Conservation (phyloP, 2,329 filamentous ascomycete species). For the Colletotrichum lindemuthianum region DNA sequence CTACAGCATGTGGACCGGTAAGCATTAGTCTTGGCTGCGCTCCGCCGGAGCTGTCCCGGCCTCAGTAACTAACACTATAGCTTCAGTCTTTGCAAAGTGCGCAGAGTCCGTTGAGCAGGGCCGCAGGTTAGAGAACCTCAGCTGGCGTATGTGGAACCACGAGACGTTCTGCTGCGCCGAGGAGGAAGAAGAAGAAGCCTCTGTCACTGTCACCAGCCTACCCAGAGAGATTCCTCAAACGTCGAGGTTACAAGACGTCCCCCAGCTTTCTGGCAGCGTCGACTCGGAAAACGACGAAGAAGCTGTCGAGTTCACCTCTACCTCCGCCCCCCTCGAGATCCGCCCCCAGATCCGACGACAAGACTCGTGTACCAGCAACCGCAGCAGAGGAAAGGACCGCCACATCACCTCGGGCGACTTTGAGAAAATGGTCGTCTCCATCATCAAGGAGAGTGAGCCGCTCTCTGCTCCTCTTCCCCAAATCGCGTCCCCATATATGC, state of each 20-base stretch:
- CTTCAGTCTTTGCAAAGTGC: constrained; percentile 89
- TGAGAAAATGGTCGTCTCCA: constrained; percentile 93
- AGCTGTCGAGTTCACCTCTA: constrained; percentile 65
- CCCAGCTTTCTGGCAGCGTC: constrained; percentile 80
- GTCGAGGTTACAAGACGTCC: constrained; percentile 63
- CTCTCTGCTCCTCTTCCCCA: constrained; percentile 65
- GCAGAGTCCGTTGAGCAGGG: constrained; percentile 95
- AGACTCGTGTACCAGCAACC: constrained; percentile 76
- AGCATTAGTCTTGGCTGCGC: constrained; percentile 48
- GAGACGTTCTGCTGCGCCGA: constrained; percentile 90
- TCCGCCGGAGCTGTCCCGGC: constrained; percentile 40
- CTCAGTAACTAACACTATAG: constrained; percentile 15
- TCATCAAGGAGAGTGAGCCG: constrained; percentile 86
- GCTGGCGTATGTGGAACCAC: constrained; percentile 94
- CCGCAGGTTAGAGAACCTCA: constrained; percentile 90
- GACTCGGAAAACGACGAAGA: constrained; percentile 79
- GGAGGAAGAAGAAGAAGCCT: constrained; percentile 63
- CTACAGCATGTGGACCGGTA: constrained; percentile 97
- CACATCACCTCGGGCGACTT: constrained; percentile 94
- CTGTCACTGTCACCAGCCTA: constrained; percentile 52
- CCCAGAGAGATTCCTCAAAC: constrained; percentile 59
- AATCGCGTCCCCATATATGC: constrained; percentile 48
- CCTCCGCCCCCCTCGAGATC: constrained; percentile 65
- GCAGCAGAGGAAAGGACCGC: constrained; percentile 79
- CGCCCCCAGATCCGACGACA: constrained; percentile 76